Evolutionary conservation across 257 asterid genomes (phyloP).

Genomic region (Solanum medicagineum): DNA sequence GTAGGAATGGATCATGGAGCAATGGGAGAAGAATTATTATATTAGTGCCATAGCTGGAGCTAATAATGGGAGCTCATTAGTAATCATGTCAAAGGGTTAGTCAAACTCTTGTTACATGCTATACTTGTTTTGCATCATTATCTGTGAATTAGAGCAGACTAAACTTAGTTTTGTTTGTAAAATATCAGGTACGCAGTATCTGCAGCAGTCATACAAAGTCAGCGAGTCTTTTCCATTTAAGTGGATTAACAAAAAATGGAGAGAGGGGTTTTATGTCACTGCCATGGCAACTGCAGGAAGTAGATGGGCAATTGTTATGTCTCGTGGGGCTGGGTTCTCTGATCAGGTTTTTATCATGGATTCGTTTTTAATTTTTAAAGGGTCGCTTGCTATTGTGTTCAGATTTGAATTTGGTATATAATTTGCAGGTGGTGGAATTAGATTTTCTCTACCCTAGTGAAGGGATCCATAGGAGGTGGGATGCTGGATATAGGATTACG

Average conservation of each 20-base stretch:
- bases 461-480: conserved; percentile 67
- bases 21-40: conserved; percentile 59
- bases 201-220: conserved; percentile 64
- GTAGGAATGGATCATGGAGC: conserved; percentile 69
- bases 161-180: not conserved
- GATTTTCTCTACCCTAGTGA: conserved; percentile 67
- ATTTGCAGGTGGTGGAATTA: conserved; percentile 51
- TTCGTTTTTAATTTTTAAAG: not conserved
- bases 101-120: not conserved
- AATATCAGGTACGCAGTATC: conserved; percentile 40
- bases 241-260: conserved; percentile 74
- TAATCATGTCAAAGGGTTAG: conserved; percentile 64
- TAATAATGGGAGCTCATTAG: conserved; percentile 52
- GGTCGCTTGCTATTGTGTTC: not conserved
- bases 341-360: conserved; percentile 34
- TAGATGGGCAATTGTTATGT: conserved; percentile 64
- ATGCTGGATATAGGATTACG: conserved; percentile 52
- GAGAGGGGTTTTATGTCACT: conserved; percentile 56
- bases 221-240: conserved; percentile 63
- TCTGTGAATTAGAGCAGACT: not conserved
- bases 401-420: not conserved
- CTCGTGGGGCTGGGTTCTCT: conserved; percentile 58
- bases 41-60: conserved; percentile 62
- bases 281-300: conserved; percentile 62
- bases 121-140: not conserved